phyloP scores from a whole-genome alignment of 2,329 filamentous ascomycete genomes.

The Apiospora aurea region DNA sequence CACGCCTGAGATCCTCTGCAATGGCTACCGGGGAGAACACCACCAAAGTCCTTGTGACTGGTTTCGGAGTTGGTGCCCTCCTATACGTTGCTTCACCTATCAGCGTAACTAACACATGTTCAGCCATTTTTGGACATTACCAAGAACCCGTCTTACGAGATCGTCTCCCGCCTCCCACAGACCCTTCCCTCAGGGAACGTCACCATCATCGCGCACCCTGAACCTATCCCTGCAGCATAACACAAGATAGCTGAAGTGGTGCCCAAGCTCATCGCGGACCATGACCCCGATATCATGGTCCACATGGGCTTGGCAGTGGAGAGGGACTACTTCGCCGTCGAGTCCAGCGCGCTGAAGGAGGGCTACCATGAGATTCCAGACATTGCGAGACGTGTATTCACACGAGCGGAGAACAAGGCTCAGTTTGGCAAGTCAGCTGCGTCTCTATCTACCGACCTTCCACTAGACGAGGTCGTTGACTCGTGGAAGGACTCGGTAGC shows the following conservation, averaged over 20 bases:
- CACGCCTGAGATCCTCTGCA: background rate
- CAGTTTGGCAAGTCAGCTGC: conserved; percentile 10
- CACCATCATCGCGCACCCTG: conserved; percentile 23
- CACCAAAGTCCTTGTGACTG: background rate
- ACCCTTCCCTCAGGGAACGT: background rate
- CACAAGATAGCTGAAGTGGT: conserved; percentile 12
- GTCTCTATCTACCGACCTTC: conserved; percentile 7
- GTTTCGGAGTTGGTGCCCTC: background rate
- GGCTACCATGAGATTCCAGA: conserved; percentile 25
- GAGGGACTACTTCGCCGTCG: conserved; percentile 23
- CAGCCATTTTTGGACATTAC: conserved; percentile 4
- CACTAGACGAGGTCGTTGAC: background rate
- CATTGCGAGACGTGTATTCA: conserved; percentile 13
- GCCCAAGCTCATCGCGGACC: conserved; percentile 16
- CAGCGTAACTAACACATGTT: background rate
- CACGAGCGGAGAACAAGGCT: conserved; percentile 13
- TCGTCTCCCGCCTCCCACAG: conserved; percentile 16
- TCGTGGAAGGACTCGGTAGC: conserved; percentile 16
- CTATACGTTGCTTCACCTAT: background rate
- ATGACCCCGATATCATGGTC: conserved; percentile 25
- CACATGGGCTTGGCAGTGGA: conserved; percentile 25
- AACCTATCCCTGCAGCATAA: conserved; percentile 12
- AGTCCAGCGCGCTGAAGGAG: conserved; percentile 17
- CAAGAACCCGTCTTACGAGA: conserved; percentile 24
- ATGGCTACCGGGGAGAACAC: background rate